Evolutionary conservation across 2,329 filamentous ascomycete genomes (phyloP).

Genomic region (Xylaria sp.): DNA sequence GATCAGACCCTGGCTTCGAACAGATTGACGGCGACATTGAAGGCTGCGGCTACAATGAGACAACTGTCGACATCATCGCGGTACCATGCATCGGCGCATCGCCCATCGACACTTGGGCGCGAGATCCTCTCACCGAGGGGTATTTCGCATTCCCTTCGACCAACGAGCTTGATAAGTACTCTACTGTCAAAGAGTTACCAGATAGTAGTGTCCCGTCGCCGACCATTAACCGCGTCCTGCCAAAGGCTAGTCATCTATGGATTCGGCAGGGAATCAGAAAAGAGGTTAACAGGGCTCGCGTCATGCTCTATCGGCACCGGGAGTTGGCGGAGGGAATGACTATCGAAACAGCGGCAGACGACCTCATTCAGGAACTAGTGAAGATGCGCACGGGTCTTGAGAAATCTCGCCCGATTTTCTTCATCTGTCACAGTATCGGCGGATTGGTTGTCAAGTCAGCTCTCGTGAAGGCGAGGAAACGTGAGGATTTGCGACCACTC

Average conservation of each 20-base stretch:
- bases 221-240: constrained; percentile 41
- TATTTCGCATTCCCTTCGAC: constrained; percentile 50
- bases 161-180: constrained; percentile 33
- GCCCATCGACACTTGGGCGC: constrained; percentile 58
- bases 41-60: constrained; percentile 56
- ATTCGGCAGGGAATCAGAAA: constrained; percentile 58
- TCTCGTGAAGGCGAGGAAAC: constrained; percentile 53
- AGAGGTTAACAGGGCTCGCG: constrained; percentile 53
- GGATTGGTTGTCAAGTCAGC: constrained; percentile 65
- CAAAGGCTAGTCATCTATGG: constrained; percentile 52
- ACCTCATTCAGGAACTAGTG: constrained; percentile 52
- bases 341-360: constrained; percentile 52
- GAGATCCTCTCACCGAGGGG: constrained; percentile 54
- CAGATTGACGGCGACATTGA: constrained; percentile 50
- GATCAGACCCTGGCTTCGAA: constrained; percentile 48
- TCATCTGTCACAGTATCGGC: constrained; percentile 66
- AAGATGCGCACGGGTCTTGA: constrained; percentile 42
- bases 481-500: constrained; percentile 49
- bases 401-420: constrained; percentile 59
- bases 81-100: constrained; percentile 61
- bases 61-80: constrained; percentile 58
- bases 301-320: constrained; percentile 59
- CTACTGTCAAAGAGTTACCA: constrained; percentile 42
- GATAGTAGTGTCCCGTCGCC: constrained; percentile 42
- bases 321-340: constrained; percentile 49